phyloP scores from a whole-genome alignment of 2,329 filamentous ascomycete species.

The Claviceps fusiformis region DNA sequence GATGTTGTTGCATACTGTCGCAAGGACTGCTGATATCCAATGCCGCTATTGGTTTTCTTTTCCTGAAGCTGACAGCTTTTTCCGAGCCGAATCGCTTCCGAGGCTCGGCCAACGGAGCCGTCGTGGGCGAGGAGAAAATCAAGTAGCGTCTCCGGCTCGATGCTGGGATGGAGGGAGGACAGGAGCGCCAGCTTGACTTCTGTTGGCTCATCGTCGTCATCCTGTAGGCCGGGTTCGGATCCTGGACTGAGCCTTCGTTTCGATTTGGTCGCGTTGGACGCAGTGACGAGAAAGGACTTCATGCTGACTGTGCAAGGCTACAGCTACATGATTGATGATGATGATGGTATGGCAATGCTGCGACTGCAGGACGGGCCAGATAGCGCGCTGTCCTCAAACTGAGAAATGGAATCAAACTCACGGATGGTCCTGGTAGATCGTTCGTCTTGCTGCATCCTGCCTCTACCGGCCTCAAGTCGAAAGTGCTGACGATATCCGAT shows the following conservation, averaged over 20 bases:
- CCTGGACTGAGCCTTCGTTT: conserved; percentile 33
- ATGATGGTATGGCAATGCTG: neutral
- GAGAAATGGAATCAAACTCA: neutral
- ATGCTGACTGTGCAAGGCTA: conserved; percentile 20
- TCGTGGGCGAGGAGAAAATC: conserved; percentile 67
- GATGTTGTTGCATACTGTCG: conserved; percentile 30
- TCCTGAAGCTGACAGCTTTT: neutral
- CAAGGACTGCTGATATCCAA: conserved; percentile 52
- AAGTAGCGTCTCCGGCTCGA: conserved; percentile 54
- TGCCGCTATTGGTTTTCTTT: conserved; percentile 22
- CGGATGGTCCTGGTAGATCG: neutral
- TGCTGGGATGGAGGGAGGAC: conserved; percentile 56
- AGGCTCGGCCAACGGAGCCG: conserved; percentile 58
- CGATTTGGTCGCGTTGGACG: conserved; percentile 17
- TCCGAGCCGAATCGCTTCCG: conserved; percentile 34
- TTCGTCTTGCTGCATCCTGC: neutral
- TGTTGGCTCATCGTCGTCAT: conserved; percentile 47
- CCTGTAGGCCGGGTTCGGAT: conserved; percentile 14
- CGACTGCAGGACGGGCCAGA: neutral
- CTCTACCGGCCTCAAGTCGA: neutral
- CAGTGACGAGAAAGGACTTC: conserved; percentile 43
- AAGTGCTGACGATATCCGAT: neutral
- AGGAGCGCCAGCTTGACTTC: conserved; percentile 81
- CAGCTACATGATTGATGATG: neutral
- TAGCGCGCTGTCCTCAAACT: neutral